These are phyloP conservation scores for Phtheirospermum japonicum DNA, from an alignment of 257 asterid species.

Conservation along the genomic window DNA sequence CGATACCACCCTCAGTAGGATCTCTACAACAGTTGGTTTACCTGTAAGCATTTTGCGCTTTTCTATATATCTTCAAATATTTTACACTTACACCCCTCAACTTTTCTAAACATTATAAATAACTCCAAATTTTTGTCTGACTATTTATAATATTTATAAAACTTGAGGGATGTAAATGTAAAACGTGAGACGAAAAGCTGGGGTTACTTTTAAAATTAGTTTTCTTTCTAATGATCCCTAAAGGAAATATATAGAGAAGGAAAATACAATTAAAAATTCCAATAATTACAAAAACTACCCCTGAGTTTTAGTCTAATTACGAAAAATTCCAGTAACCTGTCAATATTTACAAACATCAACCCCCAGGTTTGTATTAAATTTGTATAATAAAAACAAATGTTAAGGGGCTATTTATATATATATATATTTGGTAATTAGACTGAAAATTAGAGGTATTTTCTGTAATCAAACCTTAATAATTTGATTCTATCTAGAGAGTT, in stretches of 20 bases:
- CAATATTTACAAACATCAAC: too few relatives aligned
- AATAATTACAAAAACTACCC: background rate
- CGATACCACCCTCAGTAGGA: constrained; percentile 71
- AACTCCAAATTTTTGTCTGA: too few relatives aligned
- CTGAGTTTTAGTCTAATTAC: background rate
- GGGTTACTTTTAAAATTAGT: background rate
- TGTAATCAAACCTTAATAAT: too few relatives aligned
- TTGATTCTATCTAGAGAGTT: too few relatives aligned
- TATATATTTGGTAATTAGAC: background rate
- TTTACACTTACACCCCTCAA: too few relatives aligned
- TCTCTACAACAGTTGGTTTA: constrained; percentile 48
- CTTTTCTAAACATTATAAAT: too few relatives aligned
- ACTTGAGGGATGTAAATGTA: too few relatives aligned
- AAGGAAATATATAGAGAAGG: too few relatives aligned
- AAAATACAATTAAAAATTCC: too few relatives aligned
- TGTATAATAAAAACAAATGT: background rate
- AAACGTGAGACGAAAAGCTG: too few relatives aligned
- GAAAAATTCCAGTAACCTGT: background rate
- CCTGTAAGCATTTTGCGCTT: constrained; percentile 53
- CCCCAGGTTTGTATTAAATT: background rate
- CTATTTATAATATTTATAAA: too few relatives aligned
- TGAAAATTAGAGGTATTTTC: too few relatives aligned
- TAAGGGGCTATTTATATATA: background rate
- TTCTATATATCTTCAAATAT: background rate
- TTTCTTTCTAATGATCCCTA: background rate